Base-by-base conservation (phyloP, 2,329 filamentous ascomycete genomes). In the Talaromyces albobiverticillius region DNA sequence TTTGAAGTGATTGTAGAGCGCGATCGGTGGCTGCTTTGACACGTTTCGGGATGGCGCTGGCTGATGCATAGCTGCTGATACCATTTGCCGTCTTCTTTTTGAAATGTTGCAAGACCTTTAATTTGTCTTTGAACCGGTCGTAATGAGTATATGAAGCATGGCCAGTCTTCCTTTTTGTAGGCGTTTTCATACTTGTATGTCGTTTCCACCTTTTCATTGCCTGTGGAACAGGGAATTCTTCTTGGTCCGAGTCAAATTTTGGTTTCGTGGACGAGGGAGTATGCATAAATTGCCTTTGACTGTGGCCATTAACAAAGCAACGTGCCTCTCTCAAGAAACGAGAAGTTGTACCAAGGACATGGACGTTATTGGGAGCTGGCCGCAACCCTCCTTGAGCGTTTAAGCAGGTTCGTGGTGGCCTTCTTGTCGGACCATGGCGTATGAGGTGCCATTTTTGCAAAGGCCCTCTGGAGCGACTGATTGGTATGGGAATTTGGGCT, bases 1-100 rank as follows among this genome's bases (percentile, higher is more conserved):
- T 25, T 32, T 55, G 46, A 16, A 66, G 57, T 49, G 59, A 51
- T 10, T 40, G 45, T 40, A 62, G 60, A 45, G 62, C 49, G 16
- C 62, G 58, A 22, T 50, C 43, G 8, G 59, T 56, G 3, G 58
- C 55, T 23, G 31, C 50, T 11, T 51, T 34, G 4, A 60, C 59
- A 51, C 61, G 53, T 42, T 43, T 46, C 3, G 46, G 47, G n/a
- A 53, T 18, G 14, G 40, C 16, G n/a, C 14, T 32, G 5, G n/a
- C 6, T 16, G 47, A 26, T 31, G 20, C 36, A 42, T 50, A 50
- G 38, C 25, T 18, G 8, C 16, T 45, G 1, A 13, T 22, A 3
- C 20, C 25, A 16, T 25, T 8, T 13, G 42, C n/a, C 23, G 6
- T 13, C 10, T 7, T 22, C 7, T 3, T 14, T 45, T 29, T 25